Evolutionary conservation across 2,329 filamentous ascomycete species (phyloP).

Genomic region (Xylariaceae sp.): DNA sequence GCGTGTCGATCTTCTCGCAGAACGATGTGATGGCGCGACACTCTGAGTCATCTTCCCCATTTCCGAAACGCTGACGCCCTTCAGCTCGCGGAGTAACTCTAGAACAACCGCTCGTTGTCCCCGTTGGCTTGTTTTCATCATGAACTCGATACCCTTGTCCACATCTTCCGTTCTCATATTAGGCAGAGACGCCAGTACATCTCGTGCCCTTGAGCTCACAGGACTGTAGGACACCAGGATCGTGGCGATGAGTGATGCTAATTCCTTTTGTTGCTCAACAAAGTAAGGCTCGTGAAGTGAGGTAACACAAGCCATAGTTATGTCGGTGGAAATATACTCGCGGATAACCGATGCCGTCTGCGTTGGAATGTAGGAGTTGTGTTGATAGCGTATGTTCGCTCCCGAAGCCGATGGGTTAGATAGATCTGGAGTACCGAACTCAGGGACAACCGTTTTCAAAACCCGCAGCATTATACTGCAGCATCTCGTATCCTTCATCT

Average conservation of each 20-base stretch:
- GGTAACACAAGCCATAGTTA: slow-evolving; percentile 83
- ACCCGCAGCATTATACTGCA: slow-evolving; percentile 80
- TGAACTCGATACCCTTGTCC: slow-evolving; percentile 55
- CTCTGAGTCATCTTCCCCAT: slow-evolving; percentile 73
- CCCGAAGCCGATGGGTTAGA: slow-evolving; percentile 3
- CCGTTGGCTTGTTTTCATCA: slow-evolving; percentile 60
- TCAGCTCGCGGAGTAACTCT: slow-evolving; percentile 76
- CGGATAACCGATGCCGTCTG: slow-evolving; percentile 64
- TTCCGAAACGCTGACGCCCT: slow-evolving; percentile 89
- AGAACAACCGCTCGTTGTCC: slow-evolving; percentile 77
- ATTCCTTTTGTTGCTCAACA: slow-evolving; percentile 89
- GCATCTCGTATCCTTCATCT: slow-evolving; percentile 83
- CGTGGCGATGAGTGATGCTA: slow-evolving; percentile 79
- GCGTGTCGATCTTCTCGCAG: slow-evolving; percentile 40
- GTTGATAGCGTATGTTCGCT: background rate
- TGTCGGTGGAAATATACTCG: slow-evolving; percentile 83
- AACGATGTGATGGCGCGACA: slow-evolving; percentile 29
- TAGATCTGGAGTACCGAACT: slow-evolving; percentile 49
- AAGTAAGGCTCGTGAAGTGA: slow-evolving; percentile 95
- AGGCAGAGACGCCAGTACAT: slow-evolving; percentile 74
- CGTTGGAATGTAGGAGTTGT: slow-evolving; percentile 44
- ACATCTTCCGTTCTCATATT: slow-evolving; percentile 67
- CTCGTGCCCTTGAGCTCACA: slow-evolving; percentile 62
- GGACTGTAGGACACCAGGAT: slow-evolving; percentile 74
- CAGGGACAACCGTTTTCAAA: slow-evolving; percentile 77